These are phyloP conservation scores for Aegle marmelos DNA, from an alignment of 345 rosid genomes.

Conservation along the genomic window DNA sequence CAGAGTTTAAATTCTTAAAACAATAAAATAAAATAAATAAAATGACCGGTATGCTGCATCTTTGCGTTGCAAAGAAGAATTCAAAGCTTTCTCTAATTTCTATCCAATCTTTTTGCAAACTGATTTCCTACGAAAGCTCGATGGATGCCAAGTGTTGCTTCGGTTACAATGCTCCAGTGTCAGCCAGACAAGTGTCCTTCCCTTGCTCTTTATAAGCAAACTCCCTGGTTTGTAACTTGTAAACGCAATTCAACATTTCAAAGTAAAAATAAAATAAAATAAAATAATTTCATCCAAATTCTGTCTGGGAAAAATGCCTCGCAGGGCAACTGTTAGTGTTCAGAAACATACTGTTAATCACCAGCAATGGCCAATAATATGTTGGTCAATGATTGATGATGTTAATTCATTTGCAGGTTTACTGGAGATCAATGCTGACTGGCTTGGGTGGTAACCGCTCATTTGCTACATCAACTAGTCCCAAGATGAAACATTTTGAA, in stretches of 20 bases:
- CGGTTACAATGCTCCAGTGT: background rate
- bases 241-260: background rate
- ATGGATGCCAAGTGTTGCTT: conserved; percentile 14
- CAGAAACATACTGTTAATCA: background rate
- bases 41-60: background rate
- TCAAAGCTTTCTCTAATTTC: background rate
- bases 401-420: conserved; percentile 8
- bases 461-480: conserved; percentile 20
- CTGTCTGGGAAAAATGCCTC: conserved; percentile 25
- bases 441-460: conserved; percentile 16
- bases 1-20: background rate
- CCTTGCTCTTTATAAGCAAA: background rate
- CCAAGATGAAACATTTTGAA: background rate
- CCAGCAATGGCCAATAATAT: no score
- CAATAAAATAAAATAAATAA: background rate
- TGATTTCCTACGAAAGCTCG: conserved; percentile 16
- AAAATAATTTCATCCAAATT: background rate
- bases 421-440: conserved; percentile 21
- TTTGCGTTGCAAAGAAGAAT: background rate
- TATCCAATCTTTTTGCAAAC: background rate
- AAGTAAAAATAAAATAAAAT: background rate
- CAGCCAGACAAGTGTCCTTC: background rate
- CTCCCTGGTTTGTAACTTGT: background rate
- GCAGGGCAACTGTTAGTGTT: conserved; percentile 21
- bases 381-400: background rate